Evolutionary conservation across 768 basidiomycete species (phyloP).

Genomic region (Hericium erinaceus): DNA sequence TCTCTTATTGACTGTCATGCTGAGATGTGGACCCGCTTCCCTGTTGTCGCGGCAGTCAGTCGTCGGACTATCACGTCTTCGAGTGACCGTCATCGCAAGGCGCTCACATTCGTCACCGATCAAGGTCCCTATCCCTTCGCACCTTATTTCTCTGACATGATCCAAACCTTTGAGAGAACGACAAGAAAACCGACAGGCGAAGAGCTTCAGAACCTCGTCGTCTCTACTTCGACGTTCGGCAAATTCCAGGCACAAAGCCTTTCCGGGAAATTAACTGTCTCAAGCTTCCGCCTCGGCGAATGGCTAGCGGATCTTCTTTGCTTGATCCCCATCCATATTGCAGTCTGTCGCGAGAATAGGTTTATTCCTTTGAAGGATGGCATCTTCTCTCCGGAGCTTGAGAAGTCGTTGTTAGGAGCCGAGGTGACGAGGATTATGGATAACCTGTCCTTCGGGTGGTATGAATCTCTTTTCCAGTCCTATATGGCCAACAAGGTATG

Average conservation of each 20-base stretch:
- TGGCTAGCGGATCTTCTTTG: conserved; percentile 56
- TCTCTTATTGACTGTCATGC: conserved; percentile 44
- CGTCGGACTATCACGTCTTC: conserved; percentile 33
- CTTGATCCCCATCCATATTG: conserved; percentile 57
- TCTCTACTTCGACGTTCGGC: too few relatives aligned
- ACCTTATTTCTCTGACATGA: conserved; percentile 36
- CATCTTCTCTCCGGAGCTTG: conserved; percentile 38
- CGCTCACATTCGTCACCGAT: conserved; percentile 37
- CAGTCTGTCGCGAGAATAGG: conserved; percentile 47
- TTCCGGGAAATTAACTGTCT: conserved; percentile 15
- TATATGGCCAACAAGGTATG: conserved; percentile 55
- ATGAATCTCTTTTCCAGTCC: conserved; percentile 53
- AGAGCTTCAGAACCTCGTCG: conserved; percentile 27
- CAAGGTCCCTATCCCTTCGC: conserved; percentile 26
- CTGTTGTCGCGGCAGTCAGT: conserved; percentile 44
- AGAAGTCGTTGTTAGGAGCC: conserved; percentile 48
- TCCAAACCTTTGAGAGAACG: conserved; percentile 35
- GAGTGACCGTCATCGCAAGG: conserved; percentile 23
- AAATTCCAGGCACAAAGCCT: too few relatives aligned
- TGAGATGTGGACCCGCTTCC: conserved; percentile 54
- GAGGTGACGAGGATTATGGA: conserved; percentile 49
- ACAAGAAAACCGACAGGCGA: conserved; percentile 46
- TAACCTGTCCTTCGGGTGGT: conserved; percentile 51
- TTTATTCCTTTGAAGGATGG: conserved; percentile 56
- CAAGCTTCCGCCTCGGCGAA: conserved; percentile 40